A percentile compares a stretch with the other conserved stretches of the same genome.
Conservation (phyloP, 345 rosid species). For the Gossypium raimondii region DNA sequence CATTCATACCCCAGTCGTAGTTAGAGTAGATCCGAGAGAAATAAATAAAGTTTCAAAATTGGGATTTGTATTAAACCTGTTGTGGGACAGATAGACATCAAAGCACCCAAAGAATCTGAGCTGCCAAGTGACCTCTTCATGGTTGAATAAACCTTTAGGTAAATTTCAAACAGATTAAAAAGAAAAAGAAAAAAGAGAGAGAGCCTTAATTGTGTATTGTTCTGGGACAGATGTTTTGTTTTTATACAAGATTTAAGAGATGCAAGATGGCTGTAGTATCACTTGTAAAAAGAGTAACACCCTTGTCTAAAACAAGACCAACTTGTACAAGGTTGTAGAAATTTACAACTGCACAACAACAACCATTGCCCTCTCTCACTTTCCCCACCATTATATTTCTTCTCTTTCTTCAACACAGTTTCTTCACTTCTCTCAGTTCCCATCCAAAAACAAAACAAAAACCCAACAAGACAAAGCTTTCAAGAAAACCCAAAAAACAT, state of each 20-base stretch:
- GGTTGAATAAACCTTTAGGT: conserved; percentile 11
- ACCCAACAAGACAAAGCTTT: conserved; percentile 3
- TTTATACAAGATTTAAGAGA: not conserved
- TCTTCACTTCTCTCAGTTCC: conserved; percentile 28
- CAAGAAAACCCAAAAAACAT: not conserved
- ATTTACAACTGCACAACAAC: conserved; percentile 22
- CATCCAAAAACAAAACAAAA: conserved; percentile 25
- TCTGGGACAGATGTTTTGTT: conserved; percentile 18
- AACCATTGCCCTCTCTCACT: conserved; percentile 21
- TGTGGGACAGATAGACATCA: conserved; percentile 69
- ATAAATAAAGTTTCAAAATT: conserved; percentile 9
- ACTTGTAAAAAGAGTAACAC: conserved; percentile 19
- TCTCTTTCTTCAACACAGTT: conserved; percentile 24
- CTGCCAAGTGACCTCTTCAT: conserved; percentile 82
- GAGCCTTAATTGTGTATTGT: not conserved
- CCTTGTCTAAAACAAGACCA: conserved; percentile 31
- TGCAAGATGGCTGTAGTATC: conserved; percentile 12
- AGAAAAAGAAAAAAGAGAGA: no score
- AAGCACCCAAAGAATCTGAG: conserved; percentile 83
- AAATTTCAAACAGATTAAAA: not conserved
- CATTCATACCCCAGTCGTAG: no score
- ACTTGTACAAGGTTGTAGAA: conserved; percentile 25
- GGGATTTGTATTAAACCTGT: conserved; percentile 44
- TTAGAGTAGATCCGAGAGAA: not conserved
- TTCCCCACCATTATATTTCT: conserved; percentile 30